Conservation (phyloP, 371 early-diverging fungal species). For the Haplosporangium sp. region DNA sequence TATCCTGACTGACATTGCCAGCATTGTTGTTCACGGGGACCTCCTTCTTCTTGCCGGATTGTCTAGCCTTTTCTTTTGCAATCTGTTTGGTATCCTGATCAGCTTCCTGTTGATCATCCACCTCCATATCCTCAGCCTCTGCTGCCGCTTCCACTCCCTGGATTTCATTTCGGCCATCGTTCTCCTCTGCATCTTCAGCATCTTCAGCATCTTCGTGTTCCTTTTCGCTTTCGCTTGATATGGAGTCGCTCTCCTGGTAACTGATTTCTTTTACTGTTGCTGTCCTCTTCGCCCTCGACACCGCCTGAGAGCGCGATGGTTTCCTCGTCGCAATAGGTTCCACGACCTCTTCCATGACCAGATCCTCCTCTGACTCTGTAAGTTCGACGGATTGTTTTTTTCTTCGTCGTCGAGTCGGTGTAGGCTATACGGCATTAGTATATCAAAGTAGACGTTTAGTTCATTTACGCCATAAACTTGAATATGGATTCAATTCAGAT, state of each 20-base stretch:
- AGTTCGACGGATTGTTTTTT: neutral
- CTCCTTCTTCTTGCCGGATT: neutral
- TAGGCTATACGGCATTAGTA: neutral
- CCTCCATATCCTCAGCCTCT: neutral
- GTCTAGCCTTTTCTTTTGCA: neutral
- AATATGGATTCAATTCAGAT: neutral
- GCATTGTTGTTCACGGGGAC: neutral
- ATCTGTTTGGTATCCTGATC: neutral
- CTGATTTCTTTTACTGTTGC: constrained; percentile 9
- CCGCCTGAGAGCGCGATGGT: neutral
- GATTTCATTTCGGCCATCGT: constrained; percentile 2
- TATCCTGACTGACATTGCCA: neutral
- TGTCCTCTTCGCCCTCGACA: constrained; percentile 13
- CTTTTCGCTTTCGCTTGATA: neutral
- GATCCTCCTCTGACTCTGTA: neutral
- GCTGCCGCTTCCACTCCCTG: no score
- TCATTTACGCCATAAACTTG: neutral
- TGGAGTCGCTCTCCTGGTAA: constrained; percentile 4
- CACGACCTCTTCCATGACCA: neutral
- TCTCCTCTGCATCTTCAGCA: constrained; percentile 3
- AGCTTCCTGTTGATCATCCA: neutral
- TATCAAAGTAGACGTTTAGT: neutral
- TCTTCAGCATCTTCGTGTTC: constrained; percentile 11
- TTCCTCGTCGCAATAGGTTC: neutral
- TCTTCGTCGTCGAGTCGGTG: neutral